Evolutionary conservation across 2,329 filamentous ascomycete genomes (phyloP).

Genomic region (Alternaria infectoria): DNA sequence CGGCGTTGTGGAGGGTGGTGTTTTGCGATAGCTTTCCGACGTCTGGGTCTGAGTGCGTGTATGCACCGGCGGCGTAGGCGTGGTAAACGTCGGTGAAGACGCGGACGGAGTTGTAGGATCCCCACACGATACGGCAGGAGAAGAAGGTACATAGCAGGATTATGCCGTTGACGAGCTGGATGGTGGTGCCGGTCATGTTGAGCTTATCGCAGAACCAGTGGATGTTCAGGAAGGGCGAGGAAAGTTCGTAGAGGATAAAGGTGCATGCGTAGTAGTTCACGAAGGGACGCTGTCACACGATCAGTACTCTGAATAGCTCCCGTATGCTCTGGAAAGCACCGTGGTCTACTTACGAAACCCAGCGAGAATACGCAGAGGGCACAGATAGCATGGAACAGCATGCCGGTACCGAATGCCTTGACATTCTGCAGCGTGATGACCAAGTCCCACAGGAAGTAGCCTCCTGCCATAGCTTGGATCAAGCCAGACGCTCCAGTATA

Average conservation of each 20-base stretch:
- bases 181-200: conserved; percentile 73
- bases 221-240: conserved; percentile 82
- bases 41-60: conserved; percentile 35
- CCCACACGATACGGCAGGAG: conserved; percentile 77
- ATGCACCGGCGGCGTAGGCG: conserved; percentile 41
- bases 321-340: background rate
- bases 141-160: conserved; percentile 76
- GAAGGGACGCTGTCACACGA: conserved; percentile 70
- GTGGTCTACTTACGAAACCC: conserved; percentile 70
- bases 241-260: conserved; percentile 89
- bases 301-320: background rate
- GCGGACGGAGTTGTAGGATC: conserved; percentile 70
- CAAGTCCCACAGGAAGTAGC: conserved; percentile 87
- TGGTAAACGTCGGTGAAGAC: conserved; percentile 71
- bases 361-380: conserved; percentile 77
- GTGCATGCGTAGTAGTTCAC: conserved; percentile 81
- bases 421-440: conserved; percentile 71
- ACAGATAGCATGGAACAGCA: conserved; percentile 77
- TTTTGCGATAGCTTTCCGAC: conserved; percentile 35
- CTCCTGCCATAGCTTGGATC: conserved; percentile 76
- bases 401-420: conserved; percentile 75
- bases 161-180: conserved; percentile 80
- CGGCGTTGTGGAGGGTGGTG: conserved; percentile 20
- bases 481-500: conserved; percentile 76
- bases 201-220: conserved; percentile 95